A percentile compares a stretch with the other conserved stretches of the same genome.
phyloP scores from a whole-genome alignment of 345 rosid species.

The Jatropha curcas region DNA sequence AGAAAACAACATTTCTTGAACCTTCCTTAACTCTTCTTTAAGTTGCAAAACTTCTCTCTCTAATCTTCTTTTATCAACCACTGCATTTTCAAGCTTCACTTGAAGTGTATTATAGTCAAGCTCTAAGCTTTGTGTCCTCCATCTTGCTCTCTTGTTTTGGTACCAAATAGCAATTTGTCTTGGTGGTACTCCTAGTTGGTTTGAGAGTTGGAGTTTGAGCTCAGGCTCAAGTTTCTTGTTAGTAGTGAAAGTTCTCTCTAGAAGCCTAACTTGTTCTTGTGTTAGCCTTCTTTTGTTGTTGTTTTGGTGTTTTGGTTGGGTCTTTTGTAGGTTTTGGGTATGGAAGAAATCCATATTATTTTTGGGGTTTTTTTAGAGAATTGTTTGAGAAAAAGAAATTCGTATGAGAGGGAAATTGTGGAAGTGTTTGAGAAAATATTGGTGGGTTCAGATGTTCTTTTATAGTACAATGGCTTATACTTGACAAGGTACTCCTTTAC shows the following conservation, averaged over 20 bases:
- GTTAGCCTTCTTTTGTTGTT: constrained; percentile 60
- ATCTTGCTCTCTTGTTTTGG: constrained; percentile 92
- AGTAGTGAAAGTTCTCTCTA: constrained; percentile 68
- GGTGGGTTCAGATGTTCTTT: constrained; percentile 4
- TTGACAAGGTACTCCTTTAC: too few relatives aligned
- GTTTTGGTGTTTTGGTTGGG: constrained; percentile 20
- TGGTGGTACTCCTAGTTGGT: constrained; percentile 64
- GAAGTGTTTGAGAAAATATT: not conserved
- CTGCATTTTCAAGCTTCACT: constrained; percentile 51
- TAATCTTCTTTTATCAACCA: constrained; percentile 54
- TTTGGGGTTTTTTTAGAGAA: not conserved
- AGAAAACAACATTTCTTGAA: constrained; percentile 45
- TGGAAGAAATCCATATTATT: constrained; percentile 30
- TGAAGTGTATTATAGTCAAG: constrained; percentile 54
- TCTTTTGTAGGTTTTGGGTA: constrained; percentile 29
- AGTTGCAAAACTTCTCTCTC: constrained; percentile 68
- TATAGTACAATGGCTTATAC: not conserved
- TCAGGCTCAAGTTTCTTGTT: constrained; percentile 75
- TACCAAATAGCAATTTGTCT: constrained; percentile 93
- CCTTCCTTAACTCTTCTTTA: constrained; percentile 57
- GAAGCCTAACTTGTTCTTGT: constrained; percentile 63
- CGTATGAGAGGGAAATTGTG: not conserved
- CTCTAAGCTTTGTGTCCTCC: constrained; percentile 79
- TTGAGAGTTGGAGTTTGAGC: constrained; percentile 68
- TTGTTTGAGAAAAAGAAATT: not conserved